Base-by-base conservation (phyloP, 768 basidiomycete species). In the Lactarius indigo region DNA sequence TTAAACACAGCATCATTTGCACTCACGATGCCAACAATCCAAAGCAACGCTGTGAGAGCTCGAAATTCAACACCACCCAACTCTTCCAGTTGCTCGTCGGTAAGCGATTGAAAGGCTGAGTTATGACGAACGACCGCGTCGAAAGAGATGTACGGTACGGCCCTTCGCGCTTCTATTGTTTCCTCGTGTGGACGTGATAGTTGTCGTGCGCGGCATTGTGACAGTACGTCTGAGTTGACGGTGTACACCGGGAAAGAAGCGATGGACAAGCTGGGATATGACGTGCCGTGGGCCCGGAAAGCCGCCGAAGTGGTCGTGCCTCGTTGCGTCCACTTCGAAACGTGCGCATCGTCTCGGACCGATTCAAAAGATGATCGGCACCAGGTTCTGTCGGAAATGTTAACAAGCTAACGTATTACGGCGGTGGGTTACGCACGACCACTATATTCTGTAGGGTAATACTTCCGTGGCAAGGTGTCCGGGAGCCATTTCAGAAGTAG, bases 61-160 rank as follows among this genome's bases (percentile, higher is more conserved):
- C 94, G 84, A 73, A 92, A 98, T 75, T 99, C 96, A 8, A 97
- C 90, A 23, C 96, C 96, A 5, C 95, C 95, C 5, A 98, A 78
- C 75, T 97, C 94, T 70, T 96, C 94, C 71, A 92, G 79, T 73
- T 98, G 91, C 57, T 94, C 92, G 23, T 84, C 81, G 0, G 88
- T 91, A 61, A 96, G 77, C 69, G 76, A 79, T 42, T 84, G 82
- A 70, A 92, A 92, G 3, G 79, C 78, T 3, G 90, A 93, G 74
- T 96, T 96, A 39, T 87, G 83, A 0, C 93, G 91, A n/a, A 95
- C 92, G 2, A 84, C 74, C 0, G 93, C 91, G 55, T 92, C 86
- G 73, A 97, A 98, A 1, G 87, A 84, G 65, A 98, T 88, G 75
- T 98, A 98, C 0, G 90, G 79, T 2, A 90, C 94, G 1, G 78